These are phyloP conservation scores for Thielaviopsis musarum DNA, from an alignment of 2,329 filamentous ascomycete genomes.

Conservation along the genomic window DNA sequence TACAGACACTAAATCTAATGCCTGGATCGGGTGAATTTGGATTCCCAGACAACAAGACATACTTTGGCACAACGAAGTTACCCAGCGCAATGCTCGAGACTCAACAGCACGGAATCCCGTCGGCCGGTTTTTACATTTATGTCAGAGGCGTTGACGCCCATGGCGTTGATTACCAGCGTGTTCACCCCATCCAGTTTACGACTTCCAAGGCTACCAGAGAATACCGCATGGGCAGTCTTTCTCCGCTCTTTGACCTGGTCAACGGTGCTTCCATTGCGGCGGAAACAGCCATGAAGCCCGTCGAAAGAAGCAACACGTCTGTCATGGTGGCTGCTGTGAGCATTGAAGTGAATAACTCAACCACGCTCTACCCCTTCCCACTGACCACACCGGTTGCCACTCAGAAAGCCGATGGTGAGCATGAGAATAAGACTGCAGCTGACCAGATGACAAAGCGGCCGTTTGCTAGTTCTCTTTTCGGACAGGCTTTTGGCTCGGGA, in stretches of 20 bases:
- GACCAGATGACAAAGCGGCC: not conserved
- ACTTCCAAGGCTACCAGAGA: not conserved
- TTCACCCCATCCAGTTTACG: constrained; percentile 5
- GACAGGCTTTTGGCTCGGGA: not conserved
- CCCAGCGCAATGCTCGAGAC: not conserved
- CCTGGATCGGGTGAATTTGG: constrained; percentile 6
- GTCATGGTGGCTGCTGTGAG: not conserved
- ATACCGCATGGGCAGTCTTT: constrained; percentile 3
- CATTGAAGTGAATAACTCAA: not conserved
- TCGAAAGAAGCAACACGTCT: not conserved
- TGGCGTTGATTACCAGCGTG: constrained; percentile 7
- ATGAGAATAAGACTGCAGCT: not conserved
- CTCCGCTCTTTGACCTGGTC: constrained; percentile 3
- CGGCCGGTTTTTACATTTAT: constrained; percentile 7
- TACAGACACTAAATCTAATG: not conserved
- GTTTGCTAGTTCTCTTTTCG: not conserved
- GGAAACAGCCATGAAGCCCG: not conserved
- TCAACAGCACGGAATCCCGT: not conserved
- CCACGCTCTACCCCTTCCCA: not conserved
- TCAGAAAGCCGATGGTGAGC: not conserved
- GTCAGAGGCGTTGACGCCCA: constrained; percentile 7
- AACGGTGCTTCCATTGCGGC: not conserved
- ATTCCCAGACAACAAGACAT: constrained; percentile 1
- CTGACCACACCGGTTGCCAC: not conserved
- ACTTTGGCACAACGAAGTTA: constrained; percentile 4